Evolutionary conservation across 441 rosid genomes (phyloP).

Genomic region (Pelargonium australe): DNA sequence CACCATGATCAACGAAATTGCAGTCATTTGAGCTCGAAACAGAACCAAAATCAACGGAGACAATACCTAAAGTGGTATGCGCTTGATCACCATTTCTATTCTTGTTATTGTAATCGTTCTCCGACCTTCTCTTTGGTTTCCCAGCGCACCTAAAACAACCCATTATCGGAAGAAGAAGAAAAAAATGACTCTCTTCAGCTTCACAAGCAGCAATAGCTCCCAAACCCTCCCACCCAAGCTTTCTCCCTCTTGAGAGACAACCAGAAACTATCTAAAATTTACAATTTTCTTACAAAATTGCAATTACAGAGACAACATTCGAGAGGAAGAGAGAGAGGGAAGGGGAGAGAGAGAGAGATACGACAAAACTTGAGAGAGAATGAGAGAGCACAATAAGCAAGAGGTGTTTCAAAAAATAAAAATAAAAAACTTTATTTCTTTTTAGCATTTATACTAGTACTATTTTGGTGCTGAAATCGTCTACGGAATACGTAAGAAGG

Average conservation of each 20-base stretch:
- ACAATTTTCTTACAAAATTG: no score
- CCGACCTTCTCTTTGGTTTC: slow-evolving; percentile 36
- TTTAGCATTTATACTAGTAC: no score
- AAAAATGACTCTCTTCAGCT: no score
- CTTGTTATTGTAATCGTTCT: background rate
- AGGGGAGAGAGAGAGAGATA: background rate
- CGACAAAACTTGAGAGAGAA: no score
- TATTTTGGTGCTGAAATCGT: no score
- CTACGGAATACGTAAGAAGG: no score
- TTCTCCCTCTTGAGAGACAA: background rate
- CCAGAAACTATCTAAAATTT: background rate
- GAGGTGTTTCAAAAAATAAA: no score
- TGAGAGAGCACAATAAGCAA: no score
- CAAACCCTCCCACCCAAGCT: slow-evolving; percentile 6
- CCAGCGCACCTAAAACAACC: slow-evolving; percentile 52
- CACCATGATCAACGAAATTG: slow-evolving; percentile 7
- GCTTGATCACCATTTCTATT: slow-evolving; percentile 28
- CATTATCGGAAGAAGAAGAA: slow-evolving; percentile 26
- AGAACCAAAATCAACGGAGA: background rate
- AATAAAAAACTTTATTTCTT: no score
- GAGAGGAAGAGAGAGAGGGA: background rate
- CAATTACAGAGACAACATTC: background rate
- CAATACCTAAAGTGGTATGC: slow-evolving; percentile 40
- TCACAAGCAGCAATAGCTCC: no score
- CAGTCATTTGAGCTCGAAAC: no score